These are phyloP conservation scores for Mycena amicta DNA, from an alignment of 768 basidiomycete genomes.

Conservation along the genomic window DNA sequence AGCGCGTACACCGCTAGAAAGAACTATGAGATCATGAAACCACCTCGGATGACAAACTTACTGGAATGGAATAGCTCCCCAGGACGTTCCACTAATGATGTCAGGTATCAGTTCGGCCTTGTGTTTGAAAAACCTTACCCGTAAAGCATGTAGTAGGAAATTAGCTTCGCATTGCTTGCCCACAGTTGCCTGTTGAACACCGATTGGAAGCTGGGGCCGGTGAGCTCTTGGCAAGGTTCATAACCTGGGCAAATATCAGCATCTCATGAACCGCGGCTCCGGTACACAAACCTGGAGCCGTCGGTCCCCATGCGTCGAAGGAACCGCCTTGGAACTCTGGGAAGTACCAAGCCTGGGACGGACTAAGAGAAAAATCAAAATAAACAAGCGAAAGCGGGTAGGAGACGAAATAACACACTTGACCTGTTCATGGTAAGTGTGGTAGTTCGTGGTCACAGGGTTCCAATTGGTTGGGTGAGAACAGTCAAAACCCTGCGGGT, in stretches of 20 bases:
- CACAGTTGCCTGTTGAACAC: constrained; percentile 81
- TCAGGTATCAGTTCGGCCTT: neutral
- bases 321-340: constrained; percentile 59
- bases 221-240: constrained; percentile 62
- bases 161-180: constrained; percentile 80
- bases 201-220: constrained; percentile 72
- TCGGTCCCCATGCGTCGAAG: constrained; percentile 71
- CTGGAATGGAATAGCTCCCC: constrained; percentile 80
- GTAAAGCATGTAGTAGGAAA: constrained; percentile 86
- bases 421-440: constrained; percentile 60
- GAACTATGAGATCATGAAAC: too few species aligned
- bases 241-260: constrained; percentile 41
- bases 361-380: constrained; percentile 13
- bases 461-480: constrained; percentile 70
- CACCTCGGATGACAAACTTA: constrained; percentile 54
- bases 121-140: constrained; percentile 34
- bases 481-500: constrained; percentile 83
- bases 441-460: constrained; percentile 63
- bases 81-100: constrained; percentile 73
- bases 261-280: too few species aligned
- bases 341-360: constrained; percentile 69
- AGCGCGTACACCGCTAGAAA: too few species aligned
- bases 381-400: neutral
- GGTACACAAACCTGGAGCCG: too few species aligned
- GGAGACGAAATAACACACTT: constrained; percentile 28